Evolutionary conservation across 345 rosid species (phyloP).

Genomic region (Carallia pectinifolia): DNA sequence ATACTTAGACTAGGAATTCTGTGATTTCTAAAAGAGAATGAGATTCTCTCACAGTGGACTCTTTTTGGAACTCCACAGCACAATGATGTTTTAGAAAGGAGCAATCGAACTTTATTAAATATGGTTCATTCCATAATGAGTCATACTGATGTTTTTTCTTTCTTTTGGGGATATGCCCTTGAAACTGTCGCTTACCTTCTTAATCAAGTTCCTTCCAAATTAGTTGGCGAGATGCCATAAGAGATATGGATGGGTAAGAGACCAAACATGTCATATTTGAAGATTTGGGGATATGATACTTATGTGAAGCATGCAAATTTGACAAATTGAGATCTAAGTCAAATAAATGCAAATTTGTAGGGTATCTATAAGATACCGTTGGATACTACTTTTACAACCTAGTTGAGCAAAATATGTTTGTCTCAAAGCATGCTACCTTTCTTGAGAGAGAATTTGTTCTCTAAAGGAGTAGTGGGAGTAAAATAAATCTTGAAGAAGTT

Average conservation of each 20-base stretch:
- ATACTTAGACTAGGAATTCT: no score
- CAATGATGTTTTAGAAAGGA: not conserved
- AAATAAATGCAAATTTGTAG: not conserved
- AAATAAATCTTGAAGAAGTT: not conserved
- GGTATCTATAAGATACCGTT: not conserved
- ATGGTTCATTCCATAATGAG: not conserved
- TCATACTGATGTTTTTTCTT: not conserved
- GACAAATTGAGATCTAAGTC: not conserved
- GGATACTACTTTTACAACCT: not conserved
- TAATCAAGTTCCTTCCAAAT: no score
- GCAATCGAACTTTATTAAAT: no score
- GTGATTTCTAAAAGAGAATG: not conserved
- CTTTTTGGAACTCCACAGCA: not conserved
- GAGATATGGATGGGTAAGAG: no score
- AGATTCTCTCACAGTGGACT: not conserved
- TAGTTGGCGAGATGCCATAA: no score
- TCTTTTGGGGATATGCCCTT: not conserved
- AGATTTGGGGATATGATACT: not conserved
- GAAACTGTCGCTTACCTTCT: no score
- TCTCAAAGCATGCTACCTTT: not conserved
- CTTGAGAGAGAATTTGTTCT: not conserved
- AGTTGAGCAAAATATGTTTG: not conserved
- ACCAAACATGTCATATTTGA: not conserved
- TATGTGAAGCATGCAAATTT: not conserved
- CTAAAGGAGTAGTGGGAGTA: not conserved